Conservation (phyloP, 2,329 filamentous ascomycete genomes). For the Xylariaceae sp. region DNA sequence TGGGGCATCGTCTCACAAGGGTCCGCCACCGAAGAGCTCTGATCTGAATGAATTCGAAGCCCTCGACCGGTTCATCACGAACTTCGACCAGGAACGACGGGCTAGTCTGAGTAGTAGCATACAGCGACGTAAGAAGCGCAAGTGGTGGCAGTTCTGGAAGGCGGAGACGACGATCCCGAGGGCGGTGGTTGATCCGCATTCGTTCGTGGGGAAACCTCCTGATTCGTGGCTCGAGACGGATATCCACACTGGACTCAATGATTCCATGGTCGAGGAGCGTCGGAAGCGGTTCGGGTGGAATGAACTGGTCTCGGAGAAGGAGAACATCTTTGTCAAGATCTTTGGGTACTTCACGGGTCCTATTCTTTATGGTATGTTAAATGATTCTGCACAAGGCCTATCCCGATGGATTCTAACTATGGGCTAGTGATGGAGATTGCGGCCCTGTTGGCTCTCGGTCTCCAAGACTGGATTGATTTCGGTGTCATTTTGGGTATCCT, state of each 20-base stretch:
- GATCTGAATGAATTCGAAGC: conserved; percentile 32
- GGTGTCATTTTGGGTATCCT: conserved; percentile 74
- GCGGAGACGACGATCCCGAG: conserved; percentile 33
- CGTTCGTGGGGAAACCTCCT: conserved; percentile 43
- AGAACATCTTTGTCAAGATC: conserved; percentile 65
- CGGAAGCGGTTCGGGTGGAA: conserved; percentile 63
- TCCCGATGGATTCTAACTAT: background rate
- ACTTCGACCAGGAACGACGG: conserved; percentile 27
- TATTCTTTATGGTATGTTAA: conserved; percentile 63
- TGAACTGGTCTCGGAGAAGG: conserved; percentile 64
- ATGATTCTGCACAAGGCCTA: background rate
- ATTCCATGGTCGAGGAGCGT: conserved; percentile 52
- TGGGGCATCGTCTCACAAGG: conserved; percentile 18
- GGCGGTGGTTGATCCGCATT: conserved; percentile 32
- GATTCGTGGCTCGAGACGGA: conserved; percentile 63
- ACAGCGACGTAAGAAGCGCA: conserved; percentile 39
- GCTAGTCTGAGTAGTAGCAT: conserved; percentile 22
- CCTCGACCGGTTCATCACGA: conserved; percentile 33
- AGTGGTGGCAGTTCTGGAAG: conserved; percentile 57
- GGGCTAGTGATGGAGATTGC: conserved; percentile 67
- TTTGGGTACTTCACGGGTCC: conserved; percentile 67
- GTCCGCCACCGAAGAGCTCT: conserved; percentile 18
- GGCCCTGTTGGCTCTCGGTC: conserved; percentile 66
- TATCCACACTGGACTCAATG: conserved; percentile 55
- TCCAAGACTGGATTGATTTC: conserved; percentile 71